Conservation (phyloP, 139 green algal species). For the Coccomyxa sp. region DNA sequence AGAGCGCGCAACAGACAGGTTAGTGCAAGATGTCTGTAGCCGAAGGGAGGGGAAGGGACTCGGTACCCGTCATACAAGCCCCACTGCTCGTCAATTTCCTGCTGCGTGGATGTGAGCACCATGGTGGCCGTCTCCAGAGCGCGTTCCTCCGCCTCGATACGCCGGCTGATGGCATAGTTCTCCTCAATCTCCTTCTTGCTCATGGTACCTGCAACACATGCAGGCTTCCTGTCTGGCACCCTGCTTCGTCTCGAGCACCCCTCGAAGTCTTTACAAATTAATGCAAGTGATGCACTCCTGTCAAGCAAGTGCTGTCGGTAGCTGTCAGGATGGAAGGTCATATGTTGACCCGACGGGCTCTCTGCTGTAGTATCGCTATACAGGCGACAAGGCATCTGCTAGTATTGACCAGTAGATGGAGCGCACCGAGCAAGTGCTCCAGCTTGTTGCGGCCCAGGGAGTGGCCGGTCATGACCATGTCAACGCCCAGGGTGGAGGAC, state of each 20-base stretch:
- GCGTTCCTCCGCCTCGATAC: slow-evolving; percentile 91
- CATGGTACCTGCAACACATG: slow-evolving; percentile 49
- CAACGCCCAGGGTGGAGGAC: slow-evolving; percentile 67
- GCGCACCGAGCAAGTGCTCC: slow-evolving; percentile 76
- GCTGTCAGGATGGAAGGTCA: not conserved
- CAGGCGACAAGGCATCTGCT: not conserved
- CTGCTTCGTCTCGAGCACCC: not conserved
- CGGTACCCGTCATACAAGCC: slow-evolving; percentile 79
- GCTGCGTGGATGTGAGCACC: slow-evolving; percentile 86
- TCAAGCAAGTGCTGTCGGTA: not conserved
- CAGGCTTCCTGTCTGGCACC: not conserved
- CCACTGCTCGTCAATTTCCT: slow-evolving; percentile 94
- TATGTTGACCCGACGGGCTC: not conserved
- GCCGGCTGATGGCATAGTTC: slow-evolving; percentile 82
- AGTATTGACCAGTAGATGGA: not conserved
- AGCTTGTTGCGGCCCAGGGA: slow-evolving; percentile 92
- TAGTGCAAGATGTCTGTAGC: not conserved
- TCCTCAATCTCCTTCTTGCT: slow-evolving; percentile 75
- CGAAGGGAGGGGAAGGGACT: not conserved
- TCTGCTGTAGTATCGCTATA: not conserved
- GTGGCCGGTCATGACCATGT: slow-evolving; percentile 92
- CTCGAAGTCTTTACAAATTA: not conserved
- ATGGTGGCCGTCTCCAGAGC: slow-evolving; percentile 75
- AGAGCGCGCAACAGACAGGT: no score
- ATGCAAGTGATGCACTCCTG: not conserved